Evolutionary conservation across 192 early-diverging fungal species (phyloP).

Genomic region (Fimicolochytrium jonesii): DNA sequence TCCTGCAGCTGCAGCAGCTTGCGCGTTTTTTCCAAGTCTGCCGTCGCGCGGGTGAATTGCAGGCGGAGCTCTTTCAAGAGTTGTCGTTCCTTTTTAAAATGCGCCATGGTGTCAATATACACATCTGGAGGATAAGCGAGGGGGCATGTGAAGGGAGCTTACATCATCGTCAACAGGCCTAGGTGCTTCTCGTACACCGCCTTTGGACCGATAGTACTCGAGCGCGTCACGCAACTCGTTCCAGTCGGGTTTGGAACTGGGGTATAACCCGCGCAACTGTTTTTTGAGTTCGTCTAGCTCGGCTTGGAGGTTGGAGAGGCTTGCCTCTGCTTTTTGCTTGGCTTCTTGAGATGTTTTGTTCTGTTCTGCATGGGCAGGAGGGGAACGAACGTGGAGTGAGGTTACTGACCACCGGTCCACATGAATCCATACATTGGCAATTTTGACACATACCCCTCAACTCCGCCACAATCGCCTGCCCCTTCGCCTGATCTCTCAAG

Average conservation of each 20-base stretch:
- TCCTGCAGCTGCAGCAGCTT: constrained; percentile 53
- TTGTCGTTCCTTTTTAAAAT: constrained; percentile 50
- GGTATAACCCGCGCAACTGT: constrained; percentile 28
- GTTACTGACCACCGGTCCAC: too few species aligned
- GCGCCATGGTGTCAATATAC: too few species aligned
- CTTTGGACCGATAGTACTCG: too few species aligned
- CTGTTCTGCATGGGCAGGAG: too few species aligned
- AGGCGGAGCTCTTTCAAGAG: constrained; percentile 47
- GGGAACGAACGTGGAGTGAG: too few species aligned
- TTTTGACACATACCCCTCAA: constrained; percentile 11
- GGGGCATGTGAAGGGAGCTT: too few species aligned
- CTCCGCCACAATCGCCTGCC: constrained; percentile 24
- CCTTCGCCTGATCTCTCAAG: constrained; percentile 31
- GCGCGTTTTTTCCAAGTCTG: constrained; percentile 49
- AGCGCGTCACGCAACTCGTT: too few species aligned
- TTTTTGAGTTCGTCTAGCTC: constrained; percentile 35
- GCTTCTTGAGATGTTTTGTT: constrained; percentile 13
- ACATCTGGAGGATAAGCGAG: too few species aligned
- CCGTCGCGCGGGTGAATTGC: constrained; percentile 51
- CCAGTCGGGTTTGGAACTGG: too few species aligned
- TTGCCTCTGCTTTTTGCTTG: constrained; percentile 25
- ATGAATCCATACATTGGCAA: too few species aligned
- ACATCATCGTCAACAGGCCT: too few species aligned
- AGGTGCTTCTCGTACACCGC: too few species aligned
- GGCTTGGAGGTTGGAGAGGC: constrained; percentile 33